A percentile compares a stretch with the other conserved stretches of the same genome.
These are phyloP conservation scores for Nakazawaea ishiwadae DNA, from an alignment of 805 yeast species.

Conservation along the genomic window DNA sequence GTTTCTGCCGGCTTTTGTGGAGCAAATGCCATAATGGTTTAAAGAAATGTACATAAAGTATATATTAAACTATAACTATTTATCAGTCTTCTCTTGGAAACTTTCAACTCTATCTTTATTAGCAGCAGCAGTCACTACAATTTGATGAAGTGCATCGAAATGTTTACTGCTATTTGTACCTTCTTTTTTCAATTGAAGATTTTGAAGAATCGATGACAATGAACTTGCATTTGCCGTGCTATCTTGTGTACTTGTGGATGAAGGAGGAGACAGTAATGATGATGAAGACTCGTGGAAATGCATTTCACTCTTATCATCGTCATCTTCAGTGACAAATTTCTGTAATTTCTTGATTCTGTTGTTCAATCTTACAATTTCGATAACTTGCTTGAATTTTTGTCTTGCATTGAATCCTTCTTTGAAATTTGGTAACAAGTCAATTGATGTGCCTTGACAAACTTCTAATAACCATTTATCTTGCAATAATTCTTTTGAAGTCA, in stretches of 20 bases:
- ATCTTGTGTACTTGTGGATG: too few relatives aligned
- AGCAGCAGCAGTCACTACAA: constrained; percentile 5
- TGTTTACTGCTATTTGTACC: neutral
- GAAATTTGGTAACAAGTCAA: constrained; percentile 78
- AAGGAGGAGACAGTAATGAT: neutral
- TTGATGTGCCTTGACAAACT: constrained; percentile 25
- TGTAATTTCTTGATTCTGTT: constrained; percentile 74
- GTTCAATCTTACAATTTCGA: constrained; percentile 76
- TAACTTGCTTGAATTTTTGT: constrained; percentile 77
- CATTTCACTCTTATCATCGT: constrained; percentile 36
- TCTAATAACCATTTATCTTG: constrained; percentile 73
- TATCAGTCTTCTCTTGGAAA: neutral
- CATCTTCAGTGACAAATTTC: constrained; percentile 52
- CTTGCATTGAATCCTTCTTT: constrained; percentile 81
- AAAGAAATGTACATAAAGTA: neutral
- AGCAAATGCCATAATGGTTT: too few relatives aligned
- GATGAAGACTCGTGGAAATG: constrained; percentile 1
- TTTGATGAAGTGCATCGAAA: constrained; percentile 9
- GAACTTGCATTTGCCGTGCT: neutral
- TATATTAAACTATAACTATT: too few relatives aligned
- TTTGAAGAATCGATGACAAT: neutral
- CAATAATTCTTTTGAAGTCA: constrained; percentile 61
- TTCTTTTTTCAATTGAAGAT: neutral
- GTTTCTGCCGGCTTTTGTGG: neutral
- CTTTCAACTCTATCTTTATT: constrained; percentile 10